phyloP scores from a whole-genome alignment of 441 rosid species.

The Euphorbia corollata region DNA sequence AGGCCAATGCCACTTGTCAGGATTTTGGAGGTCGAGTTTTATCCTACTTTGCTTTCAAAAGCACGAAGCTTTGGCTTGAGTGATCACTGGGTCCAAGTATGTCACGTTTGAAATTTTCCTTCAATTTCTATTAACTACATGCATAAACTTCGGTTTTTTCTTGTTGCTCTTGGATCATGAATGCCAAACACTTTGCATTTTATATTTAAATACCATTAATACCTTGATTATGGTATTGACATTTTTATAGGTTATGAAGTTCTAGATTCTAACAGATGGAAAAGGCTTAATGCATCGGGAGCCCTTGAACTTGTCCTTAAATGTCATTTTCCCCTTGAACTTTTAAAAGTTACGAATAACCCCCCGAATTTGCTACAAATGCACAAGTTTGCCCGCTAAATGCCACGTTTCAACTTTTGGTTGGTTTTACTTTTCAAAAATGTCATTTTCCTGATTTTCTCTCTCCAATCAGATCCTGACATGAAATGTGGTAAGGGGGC shows the following conservation, averaged over 20 bases:
- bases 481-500: no score
- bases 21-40: slow-evolving; percentile 89
- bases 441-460: no score
- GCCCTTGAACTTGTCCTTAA: no score
- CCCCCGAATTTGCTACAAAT: no score
- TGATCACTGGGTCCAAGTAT: slow-evolving; percentile 88
- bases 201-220: neutral
- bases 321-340: neutral
- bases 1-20: slow-evolving; percentile 89
- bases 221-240: neutral
- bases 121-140: neutral
- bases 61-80: slow-evolving; percentile 91
- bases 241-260: neutral
- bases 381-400: no score
- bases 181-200: neutral
- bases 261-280: slow-evolving; percentile 5
- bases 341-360: no score
- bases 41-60: slow-evolving; percentile 89
- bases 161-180: neutral
- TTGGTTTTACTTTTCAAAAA: no score
- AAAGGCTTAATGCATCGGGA: neutral
- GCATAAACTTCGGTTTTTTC: neutral
- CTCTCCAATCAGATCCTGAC: no score
- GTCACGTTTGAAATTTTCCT: slow-evolving; percentile 18
- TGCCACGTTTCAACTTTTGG: no score